Evolutionary conservation across 371 early-diverging fungal genomes (phyloP).

Genomic region (Mortierella sp.): DNA sequence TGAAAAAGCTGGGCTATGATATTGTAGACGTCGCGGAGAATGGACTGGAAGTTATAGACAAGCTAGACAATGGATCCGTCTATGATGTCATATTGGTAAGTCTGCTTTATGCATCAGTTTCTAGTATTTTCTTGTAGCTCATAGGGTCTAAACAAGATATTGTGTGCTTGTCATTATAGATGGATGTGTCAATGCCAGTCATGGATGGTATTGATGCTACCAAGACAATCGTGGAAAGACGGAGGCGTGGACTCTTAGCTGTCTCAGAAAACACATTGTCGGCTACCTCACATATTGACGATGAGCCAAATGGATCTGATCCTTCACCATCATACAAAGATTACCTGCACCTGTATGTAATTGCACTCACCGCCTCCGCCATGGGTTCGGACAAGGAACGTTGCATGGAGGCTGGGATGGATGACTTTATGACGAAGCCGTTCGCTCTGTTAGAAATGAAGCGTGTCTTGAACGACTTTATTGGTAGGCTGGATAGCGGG

Average conservation of each 20-base stretch:
- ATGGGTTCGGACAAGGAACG: conserved; percentile 70
- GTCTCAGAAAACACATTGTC: background rate
- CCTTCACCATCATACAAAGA: conserved; percentile 15
- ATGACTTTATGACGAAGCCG: conserved; percentile 73
- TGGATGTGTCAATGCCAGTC: conserved; percentile 54
- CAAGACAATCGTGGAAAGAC: conserved; percentile 42
- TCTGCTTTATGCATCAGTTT: background rate
- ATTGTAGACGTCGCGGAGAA: conserved; percentile 68
- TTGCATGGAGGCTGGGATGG: conserved; percentile 74
- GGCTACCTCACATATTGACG: background rate
- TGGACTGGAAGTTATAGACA: conserved; percentile 63
- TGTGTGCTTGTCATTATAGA: conserved; percentile 13
- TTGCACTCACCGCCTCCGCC: conserved; percentile 72
- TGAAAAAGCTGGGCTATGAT: conserved; percentile 68
- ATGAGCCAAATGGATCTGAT: background rate
- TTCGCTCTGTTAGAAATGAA: conserved; percentile 71
- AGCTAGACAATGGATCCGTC: conserved; percentile 33
- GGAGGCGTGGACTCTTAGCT: conserved; percentile 26
- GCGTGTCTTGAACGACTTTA: conserved; percentile 33
- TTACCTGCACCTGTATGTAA: conserved; percentile 63
- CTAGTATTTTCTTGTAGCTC: background rate
- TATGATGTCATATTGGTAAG: conserved; percentile 48
- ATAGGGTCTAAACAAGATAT: background rate
- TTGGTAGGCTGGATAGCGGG: conserved; percentile 21
- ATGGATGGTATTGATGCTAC: conserved; percentile 54